phyloP scores from a whole-genome alignment of 768 basidiomycete genomes.

The Tricholoma hemisulphureum region DNA sequence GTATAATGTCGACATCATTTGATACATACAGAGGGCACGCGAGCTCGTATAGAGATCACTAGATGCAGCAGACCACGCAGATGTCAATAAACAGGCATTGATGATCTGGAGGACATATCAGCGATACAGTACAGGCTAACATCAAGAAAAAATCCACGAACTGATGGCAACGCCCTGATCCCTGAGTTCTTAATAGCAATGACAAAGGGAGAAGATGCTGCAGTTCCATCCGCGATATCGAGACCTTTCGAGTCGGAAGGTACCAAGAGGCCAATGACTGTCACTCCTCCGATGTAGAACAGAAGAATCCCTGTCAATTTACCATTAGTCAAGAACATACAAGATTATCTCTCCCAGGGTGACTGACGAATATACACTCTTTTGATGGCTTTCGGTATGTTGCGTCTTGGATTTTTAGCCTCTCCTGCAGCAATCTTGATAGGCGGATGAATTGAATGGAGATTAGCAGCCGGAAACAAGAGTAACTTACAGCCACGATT shows the following conservation, averaged over 20 bases:
- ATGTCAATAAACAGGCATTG: constrained; percentile 80
- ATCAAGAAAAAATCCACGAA: constrained; percentile 33
- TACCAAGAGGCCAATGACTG: constrained; percentile 81
- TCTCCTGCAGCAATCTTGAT: constrained; percentile 82
- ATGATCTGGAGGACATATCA: constrained; percentile 49
- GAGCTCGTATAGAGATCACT: constrained; percentile 90
- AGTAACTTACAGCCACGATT: constrained; percentile 75
- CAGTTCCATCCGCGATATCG: constrained; percentile 51
- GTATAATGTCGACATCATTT: not conserved
- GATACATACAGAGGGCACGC: constrained; percentile 70
- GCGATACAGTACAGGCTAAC: not conserved
- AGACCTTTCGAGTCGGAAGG: constrained; percentile 65
- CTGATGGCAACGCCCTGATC: constrained; percentile 81
- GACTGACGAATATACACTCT: constrained; percentile 66
- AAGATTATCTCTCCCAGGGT: not conserved
- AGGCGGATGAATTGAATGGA: constrained; percentile 5
- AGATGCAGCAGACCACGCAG: constrained; percentile 90
- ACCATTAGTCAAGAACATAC: not conserved
- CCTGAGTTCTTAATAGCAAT: constrained; percentile 85
- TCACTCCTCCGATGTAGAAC: constrained; percentile 70
- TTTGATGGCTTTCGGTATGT: constrained; percentile 62
- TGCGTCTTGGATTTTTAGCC: constrained; percentile 80
- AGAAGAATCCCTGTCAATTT: constrained; percentile 69
- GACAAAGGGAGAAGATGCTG: constrained; percentile 84
- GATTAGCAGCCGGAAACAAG: not conserved